Base-by-base conservation (phyloP, 805 yeast species). In the Kluyveromyces nonfermentans region DNA sequence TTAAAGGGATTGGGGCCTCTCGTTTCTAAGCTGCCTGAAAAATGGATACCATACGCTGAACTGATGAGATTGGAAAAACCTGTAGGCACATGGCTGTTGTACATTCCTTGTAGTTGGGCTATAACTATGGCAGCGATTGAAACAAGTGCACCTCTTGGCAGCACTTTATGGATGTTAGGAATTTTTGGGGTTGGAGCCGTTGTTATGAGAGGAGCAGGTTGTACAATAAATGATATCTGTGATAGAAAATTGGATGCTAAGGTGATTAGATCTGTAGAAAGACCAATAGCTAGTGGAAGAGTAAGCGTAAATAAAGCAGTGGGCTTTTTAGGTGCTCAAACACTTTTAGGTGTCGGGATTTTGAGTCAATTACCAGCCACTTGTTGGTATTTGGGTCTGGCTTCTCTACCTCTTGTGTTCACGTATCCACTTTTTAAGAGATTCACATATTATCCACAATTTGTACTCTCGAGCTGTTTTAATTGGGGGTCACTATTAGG, bases 161-260 rank as follows among this genome's bases (percentile, higher is more conserved):
- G 78, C 1, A 81, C 90, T 0, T 46, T 72, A 0, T 74, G 73
- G 56, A 85, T 81, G 56, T 59, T 86, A 30, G 72, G 77, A 0
- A 66, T 88, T 12, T 93, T 88, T 59, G 80, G 90, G 4, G 69
- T 82, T 4, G 99, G 99, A 12, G 76, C 97, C 0, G 56, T 89
- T 33, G 72, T 90, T 15, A 93, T 94, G 95, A 75, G 99, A 62
- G 96, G 97, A 21, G 97, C 96, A 1, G 99, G 98, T 0, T 93
- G 99, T 62, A 89, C 96, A 0, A 81, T 93, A 44, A 93, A 93
- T 60, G 99, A 93, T 63, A 70, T 90, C 37, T 70, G 82, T 59
- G 99, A 93, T 60, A 70, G 87, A 42, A 72, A 90, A 47, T 69
- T 89, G 40, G 99, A 93, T 57, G 72, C 74, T 50, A 75, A 87